phyloP scores from a whole-genome alignment of 2,329 filamentous ascomycete genomes.

The Ophiostoma piceae region DNA sequence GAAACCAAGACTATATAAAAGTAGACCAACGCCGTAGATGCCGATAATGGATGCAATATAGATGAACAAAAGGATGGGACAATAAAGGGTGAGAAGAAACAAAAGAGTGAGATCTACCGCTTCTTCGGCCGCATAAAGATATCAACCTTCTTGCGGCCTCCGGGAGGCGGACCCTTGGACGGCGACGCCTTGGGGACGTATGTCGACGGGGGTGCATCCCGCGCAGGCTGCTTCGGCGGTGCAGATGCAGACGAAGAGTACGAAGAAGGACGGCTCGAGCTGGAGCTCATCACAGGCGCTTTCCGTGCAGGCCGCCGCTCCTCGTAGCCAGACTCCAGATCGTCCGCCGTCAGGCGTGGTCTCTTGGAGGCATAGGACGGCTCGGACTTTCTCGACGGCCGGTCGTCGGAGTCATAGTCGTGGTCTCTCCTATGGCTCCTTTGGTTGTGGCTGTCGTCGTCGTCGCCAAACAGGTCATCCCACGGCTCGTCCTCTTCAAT shows the following conservation, averaged over 20 bases:
- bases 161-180: neutral
- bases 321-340: conserved; percentile 20
- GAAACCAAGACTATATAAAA: neutral
- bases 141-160: conserved; percentile 39
- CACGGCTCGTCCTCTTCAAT: conserved; percentile 21
- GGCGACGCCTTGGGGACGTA: conserved; percentile 8
- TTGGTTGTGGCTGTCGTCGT: conserved; percentile 27
- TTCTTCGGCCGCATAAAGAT: conserved; percentile 50
- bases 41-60: neutral
- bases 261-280: neutral
- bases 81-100: neutral
- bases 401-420: conserved; percentile 19
- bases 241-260: neutral
- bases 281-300: neutral
- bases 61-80: neutral
- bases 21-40: neutral
- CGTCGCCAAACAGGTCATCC: conserved; percentile 24
- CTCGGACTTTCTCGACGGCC: conserved; percentile 10
- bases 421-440: conserved; percentile 16
- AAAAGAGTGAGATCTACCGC: conserved; percentile 16
- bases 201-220: neutral
- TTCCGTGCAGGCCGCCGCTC: neutral
- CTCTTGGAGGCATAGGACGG: conserved; percentile 20
- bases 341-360: conserved; percentile 21
- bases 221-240: neutral